These are phyloP conservation scores for Diaporthe sp. DNA, from an alignment of 2,329 filamentous ascomycete species.

Conservation along the genomic window DNA sequence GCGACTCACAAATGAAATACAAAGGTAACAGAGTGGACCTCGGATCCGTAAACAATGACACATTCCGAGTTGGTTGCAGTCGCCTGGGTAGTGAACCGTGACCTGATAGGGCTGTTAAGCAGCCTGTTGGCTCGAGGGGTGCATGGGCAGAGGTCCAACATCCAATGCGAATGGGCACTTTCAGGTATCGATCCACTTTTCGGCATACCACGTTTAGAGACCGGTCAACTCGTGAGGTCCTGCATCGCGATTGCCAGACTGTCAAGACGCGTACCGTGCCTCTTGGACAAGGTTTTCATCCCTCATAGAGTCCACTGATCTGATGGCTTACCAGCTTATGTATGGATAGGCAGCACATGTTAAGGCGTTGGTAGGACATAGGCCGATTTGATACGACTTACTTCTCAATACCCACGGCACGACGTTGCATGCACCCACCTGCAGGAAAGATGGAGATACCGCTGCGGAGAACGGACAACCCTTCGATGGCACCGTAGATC, in stretches of 20 bases:
- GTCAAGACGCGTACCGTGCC: too few species aligned
- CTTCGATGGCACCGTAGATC: slow-evolving; percentile 9
- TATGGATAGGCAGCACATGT: neutral
- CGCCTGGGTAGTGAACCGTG: neutral
- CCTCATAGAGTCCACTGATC: neutral
- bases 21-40: neutral
- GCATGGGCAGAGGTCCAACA: neutral
- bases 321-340: rapidly evolving
- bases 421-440: neutral
- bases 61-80: neutral
- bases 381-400: neutral
- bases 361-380: neutral
- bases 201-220: neutral
- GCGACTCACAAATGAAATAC: neutral
- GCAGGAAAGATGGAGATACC: neutral
- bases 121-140: neutral
- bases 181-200: neutral
- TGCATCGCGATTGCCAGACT: neutral
- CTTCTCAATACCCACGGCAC: neutral
- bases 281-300: neutral
- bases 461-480: neutral
- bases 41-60: neutral
- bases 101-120: neutral
- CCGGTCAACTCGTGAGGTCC: neutral
- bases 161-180: neutral